Percentiles rank a stretch among this genome's conserved stretches.
phyloP scores from a whole-genome alignment of 2,329 filamentous ascomycete species.

The Grosmannia serpens region DNA sequence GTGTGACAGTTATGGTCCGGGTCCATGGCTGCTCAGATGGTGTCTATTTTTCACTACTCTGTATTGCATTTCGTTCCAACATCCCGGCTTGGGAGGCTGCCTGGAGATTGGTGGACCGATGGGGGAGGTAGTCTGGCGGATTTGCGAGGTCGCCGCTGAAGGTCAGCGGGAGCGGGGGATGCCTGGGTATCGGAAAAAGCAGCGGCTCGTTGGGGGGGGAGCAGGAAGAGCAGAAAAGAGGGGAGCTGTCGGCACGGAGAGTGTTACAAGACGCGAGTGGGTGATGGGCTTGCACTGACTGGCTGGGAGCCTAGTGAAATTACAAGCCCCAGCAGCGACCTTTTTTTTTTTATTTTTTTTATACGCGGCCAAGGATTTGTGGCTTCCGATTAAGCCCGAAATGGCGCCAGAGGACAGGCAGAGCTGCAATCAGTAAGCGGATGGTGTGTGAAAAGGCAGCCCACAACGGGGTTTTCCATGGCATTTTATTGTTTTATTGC shows the following conservation, averaged over 20 bases:
- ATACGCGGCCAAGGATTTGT: not conserved
- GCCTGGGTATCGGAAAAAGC: conserved; percentile 12
- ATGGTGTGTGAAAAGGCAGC: not conserved
- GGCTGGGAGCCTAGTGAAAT: not conserved
- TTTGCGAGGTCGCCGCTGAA: not conserved
- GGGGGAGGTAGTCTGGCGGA: not conserved
- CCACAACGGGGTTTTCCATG: too few species aligned
- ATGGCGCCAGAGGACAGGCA: not conserved
- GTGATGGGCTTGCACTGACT: not conserved
- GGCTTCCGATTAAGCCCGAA: conserved; percentile 2
- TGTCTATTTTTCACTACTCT: not conserved
- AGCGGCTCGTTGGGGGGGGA: not conserved
- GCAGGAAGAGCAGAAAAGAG: not conserved
- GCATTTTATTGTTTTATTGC: not conserved
- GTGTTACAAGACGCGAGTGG: not conserved
- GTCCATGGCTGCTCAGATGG: not conserved
- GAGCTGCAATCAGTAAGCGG: not conserved
- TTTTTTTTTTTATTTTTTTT: too few species aligned
- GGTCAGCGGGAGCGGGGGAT: conserved; percentile 3
- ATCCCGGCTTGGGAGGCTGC: not conserved
- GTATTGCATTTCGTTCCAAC: too few species aligned
- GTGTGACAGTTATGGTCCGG: not conserved
- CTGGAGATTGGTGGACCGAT: not conserved
- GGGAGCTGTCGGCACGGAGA: not conserved
- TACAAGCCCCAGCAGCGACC: not conserved